Evolutionary conservation across 176 grass and related monocot species (phyloP).

Genomic region (Aechmea fasciata): DNA sequence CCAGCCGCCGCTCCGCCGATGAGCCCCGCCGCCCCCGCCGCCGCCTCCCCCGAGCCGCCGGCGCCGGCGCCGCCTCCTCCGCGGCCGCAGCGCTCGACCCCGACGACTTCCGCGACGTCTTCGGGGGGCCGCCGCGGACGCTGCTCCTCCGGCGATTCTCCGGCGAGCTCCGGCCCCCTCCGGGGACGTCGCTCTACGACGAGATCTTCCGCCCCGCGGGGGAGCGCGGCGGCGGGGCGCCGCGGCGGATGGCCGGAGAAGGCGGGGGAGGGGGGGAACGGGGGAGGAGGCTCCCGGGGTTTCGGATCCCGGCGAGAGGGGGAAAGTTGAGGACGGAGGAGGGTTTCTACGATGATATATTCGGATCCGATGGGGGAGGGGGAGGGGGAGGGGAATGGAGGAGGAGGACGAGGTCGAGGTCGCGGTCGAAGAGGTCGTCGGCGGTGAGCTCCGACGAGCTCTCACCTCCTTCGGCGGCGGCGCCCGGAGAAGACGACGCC

Average conservation of each 20-base stretch:
- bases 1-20: slow-evolving; percentile 20
- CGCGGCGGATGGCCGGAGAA: background rate
- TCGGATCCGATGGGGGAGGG: slow-evolving; percentile 31
- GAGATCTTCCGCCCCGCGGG: slow-evolving; percentile 9
- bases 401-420: slow-evolving; percentile 49
- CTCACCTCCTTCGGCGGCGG: slow-evolving; percentile 6
- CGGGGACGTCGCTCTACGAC: background rate
- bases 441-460: slow-evolving; percentile 56
- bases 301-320: slow-evolving; percentile 13
- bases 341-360: slow-evolving; percentile 87
- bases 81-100: slow-evolving; percentile 7
- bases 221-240: background rate
- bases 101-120: slow-evolving; percentile 78
- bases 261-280: slow-evolving; percentile 3
- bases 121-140: slow-evolving; percentile 71
- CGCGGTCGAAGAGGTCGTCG: slow-evolving; percentile 52
- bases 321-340: slow-evolving; percentile 37
- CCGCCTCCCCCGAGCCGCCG: slow-evolving; percentile 27
- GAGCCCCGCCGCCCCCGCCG: slow-evolving; percentile 17
- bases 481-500: slow-evolving; percentile 26
- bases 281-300: slow-evolving; percentile 20
- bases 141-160: slow-evolving; percentile 72
- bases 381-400: background rate
- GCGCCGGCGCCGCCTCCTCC: background rate
- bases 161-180: background rate